These are phyloP conservation scores for Phytophthora litchii DNA, from an alignment of 352 stramenopile species.

Conservation along the genomic window DNA sequence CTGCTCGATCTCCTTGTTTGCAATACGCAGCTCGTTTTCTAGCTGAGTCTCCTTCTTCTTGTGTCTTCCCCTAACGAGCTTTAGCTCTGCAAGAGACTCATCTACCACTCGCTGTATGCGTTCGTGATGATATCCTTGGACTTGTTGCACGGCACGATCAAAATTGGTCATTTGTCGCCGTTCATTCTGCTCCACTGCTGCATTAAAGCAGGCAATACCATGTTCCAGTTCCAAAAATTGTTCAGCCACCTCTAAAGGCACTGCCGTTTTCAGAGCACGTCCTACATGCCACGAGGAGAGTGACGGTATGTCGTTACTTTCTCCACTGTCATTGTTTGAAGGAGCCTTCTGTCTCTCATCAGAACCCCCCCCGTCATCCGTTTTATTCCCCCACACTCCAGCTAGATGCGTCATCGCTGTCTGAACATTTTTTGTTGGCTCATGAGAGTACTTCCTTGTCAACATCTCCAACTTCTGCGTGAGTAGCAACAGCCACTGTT, in stretches of 20 bases:
- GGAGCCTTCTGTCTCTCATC: not conserved
- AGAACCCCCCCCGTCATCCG: not conserved
- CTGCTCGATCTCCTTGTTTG: conserved; percentile 31
- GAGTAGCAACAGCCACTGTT: conserved; percentile 53
- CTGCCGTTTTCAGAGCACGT: conserved; percentile 30
- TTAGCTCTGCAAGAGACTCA: conserved; percentile 59
- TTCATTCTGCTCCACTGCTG: conserved; percentile 38
- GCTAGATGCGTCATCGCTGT: conserved; percentile 26
- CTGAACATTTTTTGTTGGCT: conserved; percentile 37
- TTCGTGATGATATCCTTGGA: conserved; percentile 61
- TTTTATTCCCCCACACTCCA: conserved; percentile 1
- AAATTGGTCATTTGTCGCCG: conserved; percentile 47
- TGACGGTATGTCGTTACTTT: not conserved
- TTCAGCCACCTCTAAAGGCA: conserved; percentile 31
- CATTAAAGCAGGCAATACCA: conserved; percentile 37
- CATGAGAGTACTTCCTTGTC: conserved; percentile 43
- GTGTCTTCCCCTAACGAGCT: conserved; percentile 50
- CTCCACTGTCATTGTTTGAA: not conserved
- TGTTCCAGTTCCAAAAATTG: conserved; percentile 46
- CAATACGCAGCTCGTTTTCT: conserved; percentile 39
- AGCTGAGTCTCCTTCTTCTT: conserved; percentile 48
- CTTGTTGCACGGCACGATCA: conserved; percentile 50
- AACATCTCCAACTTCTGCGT: conserved; percentile 51
- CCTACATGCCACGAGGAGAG: conserved; percentile 49
- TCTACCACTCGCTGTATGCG: conserved; percentile 56